Evolutionary conservation across 306 rosid genomes (phyloP).

Genomic region (Sicyos baderoa): DNA sequence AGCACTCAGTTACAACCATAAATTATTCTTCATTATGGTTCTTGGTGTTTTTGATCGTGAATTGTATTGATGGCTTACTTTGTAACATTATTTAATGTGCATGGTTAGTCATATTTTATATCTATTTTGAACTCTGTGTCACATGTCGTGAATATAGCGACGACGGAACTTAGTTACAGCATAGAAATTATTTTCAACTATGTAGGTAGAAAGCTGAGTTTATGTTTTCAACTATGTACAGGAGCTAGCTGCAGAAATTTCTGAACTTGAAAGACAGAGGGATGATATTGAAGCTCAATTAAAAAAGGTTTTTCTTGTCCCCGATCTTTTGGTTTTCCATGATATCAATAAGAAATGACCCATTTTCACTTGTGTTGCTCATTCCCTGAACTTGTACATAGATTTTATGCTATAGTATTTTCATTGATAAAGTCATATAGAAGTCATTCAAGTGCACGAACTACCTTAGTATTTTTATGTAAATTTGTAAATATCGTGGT

Average conservation of each 20-base stretch:
- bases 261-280: constrained; percentile 69
- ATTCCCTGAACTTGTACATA: no score
- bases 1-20: background rate
- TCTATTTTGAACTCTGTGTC: constrained; percentile 11
- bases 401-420: background rate
- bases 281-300: constrained; percentile 84
- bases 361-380: no score
- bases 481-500: background rate
- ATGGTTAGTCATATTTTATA: background rate
- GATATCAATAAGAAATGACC: background rate
- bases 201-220: constrained; percentile 20
- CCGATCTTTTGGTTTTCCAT: background rate
- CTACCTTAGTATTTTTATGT: background rate
- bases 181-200: constrained; percentile 11
- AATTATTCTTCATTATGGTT: constrained; percentile 4
- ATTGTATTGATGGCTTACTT: background rate
- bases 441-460: background rate
- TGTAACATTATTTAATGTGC: background rate
- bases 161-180: background rate
- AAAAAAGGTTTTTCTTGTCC: constrained; percentile 49
- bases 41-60: background rate
- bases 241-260: constrained; percentile 66
- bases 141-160: background rate
- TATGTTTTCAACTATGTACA: constrained; percentile 32
- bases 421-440: background rate